Evolutionary conservation across 495 filamentous ascomycete species (phyloP).

Genomic region (Neurospora sp.): DNA sequence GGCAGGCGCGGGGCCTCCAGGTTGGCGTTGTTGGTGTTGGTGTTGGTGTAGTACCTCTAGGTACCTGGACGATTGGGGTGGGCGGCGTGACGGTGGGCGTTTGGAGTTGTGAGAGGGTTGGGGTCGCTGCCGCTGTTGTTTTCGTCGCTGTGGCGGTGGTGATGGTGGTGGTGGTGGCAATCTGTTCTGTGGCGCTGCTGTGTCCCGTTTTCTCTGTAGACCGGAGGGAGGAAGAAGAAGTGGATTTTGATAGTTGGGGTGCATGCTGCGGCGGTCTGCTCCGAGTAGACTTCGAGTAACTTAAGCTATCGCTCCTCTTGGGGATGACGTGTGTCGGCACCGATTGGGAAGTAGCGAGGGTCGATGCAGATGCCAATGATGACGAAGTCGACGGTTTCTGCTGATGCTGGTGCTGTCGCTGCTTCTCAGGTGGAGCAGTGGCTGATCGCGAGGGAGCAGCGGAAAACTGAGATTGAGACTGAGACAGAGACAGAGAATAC

Average conservation of each 20-base stretch:
- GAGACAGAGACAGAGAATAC: neutral
- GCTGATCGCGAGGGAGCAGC: neutral
- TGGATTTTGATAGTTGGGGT: neutral
- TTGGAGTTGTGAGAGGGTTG: neutral
- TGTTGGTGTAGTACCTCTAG: neutral
- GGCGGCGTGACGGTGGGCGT: slow-evolving; percentile 1
- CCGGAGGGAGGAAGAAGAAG: neutral
- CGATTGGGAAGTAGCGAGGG: neutral
- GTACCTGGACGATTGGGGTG: neutral
- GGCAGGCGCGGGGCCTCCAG: neutral
- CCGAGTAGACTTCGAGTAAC: too few species aligned
- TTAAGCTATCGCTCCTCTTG: neutral
- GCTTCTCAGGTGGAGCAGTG: neutral
- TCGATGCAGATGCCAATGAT: neutral
- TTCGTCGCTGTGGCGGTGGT: neutral
- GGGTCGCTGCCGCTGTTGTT: neutral
- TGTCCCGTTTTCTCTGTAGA: neutral
- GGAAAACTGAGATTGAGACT: neutral
- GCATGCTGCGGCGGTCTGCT: neutral
- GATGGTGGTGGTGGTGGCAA: neutral
- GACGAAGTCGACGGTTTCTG: neutral
- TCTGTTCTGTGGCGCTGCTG: neutral
- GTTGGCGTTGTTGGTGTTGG: neutral
- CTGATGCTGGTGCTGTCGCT: neutral
- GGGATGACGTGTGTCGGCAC: neutral